These are phyloP conservation scores for Rhizopogon vesiculosus DNA, from an alignment of 768 basidiomycete species.

Conservation along the genomic window DNA sequence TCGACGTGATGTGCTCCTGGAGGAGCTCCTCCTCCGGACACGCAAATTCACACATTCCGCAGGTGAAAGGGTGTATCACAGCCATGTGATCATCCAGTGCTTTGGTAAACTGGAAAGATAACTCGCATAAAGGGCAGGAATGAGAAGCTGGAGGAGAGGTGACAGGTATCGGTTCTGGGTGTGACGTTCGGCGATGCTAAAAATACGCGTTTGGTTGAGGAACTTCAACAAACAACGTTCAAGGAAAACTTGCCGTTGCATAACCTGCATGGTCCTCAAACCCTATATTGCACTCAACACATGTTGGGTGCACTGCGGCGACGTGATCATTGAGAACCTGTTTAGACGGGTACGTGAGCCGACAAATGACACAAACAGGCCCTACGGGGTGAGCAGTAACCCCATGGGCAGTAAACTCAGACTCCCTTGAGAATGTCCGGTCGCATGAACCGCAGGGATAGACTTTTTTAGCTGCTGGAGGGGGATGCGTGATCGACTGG, in stretches of 20 bases:
- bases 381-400: constrained; percentile 17
- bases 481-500: no score
- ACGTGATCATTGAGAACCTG: constrained; percentile 25
- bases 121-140: neutral
- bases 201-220: neutral
- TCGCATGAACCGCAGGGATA: constrained; percentile 13
- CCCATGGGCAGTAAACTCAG: constrained; percentile 19
- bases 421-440: constrained; percentile 14
- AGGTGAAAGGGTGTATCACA: neutral
- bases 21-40: constrained; percentile 6
- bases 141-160: neutral
- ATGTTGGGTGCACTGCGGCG: constrained; percentile 30
- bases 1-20: constrained; percentile 21
- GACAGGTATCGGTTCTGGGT: neutral
- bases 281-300: constrained; percentile 26
- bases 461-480: neutral
- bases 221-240: neutral
- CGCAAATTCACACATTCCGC: neutral
- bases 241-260: constrained; percentile 21
- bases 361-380: constrained; percentile 22
- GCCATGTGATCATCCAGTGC: neutral
- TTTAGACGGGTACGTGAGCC: constrained; percentile 14
- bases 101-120: neutral
- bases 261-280: constrained; percentile 29
- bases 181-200: neutral